Conservation (phyloP, 768 basidiomycete species). For the Phaeolepiota aurea region DNA sequence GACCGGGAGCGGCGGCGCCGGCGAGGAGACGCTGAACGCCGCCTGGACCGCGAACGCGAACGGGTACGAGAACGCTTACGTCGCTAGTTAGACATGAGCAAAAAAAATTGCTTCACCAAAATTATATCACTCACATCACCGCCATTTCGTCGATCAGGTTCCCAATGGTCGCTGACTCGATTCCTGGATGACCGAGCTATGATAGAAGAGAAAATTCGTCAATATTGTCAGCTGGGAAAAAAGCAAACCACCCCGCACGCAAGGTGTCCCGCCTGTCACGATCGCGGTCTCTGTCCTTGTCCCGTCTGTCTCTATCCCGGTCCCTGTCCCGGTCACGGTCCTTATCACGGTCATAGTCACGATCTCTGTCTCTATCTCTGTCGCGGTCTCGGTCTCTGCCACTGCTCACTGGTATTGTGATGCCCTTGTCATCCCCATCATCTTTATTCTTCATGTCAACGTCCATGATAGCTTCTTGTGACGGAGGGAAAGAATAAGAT, state of each 20-base stretch:
- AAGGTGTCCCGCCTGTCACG: constrained; percentile 47
- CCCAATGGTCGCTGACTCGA: constrained; percentile 70
- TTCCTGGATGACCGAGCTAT: constrained; percentile 30
- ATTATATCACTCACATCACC: constrained; percentile 40
- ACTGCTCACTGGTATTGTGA: constrained; percentile 26
- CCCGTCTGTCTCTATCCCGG: constrained; percentile 32
- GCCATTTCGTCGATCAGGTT: constrained; percentile 67
- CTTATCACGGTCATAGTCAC: constrained; percentile 31
- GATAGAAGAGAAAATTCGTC: neutral
- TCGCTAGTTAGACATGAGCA: constrained; percentile 29
- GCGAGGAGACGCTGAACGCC: constrained; percentile 59
- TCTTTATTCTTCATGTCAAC: constrained; percentile 79
- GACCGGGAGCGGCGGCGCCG: constrained; percentile 51
- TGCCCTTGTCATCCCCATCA: constrained; percentile 57
- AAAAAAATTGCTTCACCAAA: neutral
- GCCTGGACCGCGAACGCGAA: constrained; percentile 61
- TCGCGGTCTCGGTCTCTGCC: constrained; percentile 36
- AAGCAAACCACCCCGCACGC: constrained; percentile 25
- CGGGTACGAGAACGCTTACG: constrained; percentile 63
- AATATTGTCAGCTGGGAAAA: neutral
- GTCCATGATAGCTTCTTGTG: constrained; percentile 44
- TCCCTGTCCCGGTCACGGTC: constrained; percentile 38
- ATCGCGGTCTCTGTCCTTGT: constrained; percentile 33
- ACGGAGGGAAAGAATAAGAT: neutral
- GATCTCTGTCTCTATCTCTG: constrained; percentile 26